Base-by-base conservation (phyloP, 164 flowering plant genomes). In the Pachysandra terminalis region DNA sequence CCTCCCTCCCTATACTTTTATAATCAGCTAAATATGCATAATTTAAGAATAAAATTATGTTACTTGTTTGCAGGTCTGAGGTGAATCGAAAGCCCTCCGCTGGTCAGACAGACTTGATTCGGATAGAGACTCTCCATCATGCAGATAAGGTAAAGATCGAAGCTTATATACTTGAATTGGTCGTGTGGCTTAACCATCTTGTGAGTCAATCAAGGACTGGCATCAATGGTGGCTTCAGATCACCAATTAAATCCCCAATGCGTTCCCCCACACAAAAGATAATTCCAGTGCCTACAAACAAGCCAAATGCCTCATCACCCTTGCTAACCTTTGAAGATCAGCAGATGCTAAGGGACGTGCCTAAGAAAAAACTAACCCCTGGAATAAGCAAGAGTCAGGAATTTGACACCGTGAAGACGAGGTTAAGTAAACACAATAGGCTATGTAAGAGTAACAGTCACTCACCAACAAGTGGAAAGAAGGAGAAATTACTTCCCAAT, bases 311-410 rank as follows among this genome's bases (percentile, higher is more conserved):
- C n/a, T 71, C 81, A 15, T 75, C 87, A 23, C 75, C 93, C 22
- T 28, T 67, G 45, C 73, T 94, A 32, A 81, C 97, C 0, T 23
- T 73, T 2, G 98, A 94, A 78, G 98, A 91, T 79, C 90, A 80
- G 64, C 87, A 85, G 79, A 90, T 94, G 96, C 88, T 91, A 66
- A 82, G 84, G 8, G 88, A 83, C 59, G 96, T 90, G 41, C 80
- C 79, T 54, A 90, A 82, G 70, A 71, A 93, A 73, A 91, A 86
- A 71, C 80, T 84, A 67, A 87, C 93, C 0, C 98, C 97, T 1
- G 97, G 97, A 37, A 90, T 91, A 45, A 94, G 98, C 60, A 94
- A 91, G 75, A 90, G 96, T 66, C 98, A 94, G 76, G 97, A 94
- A 72, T 87, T 94, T 26, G 87, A 81, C 63, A 82, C 88, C 26